phyloP scores from a whole-genome alignment of 2,329 filamentous ascomycete species.

The Trichoderma koningii region DNA sequence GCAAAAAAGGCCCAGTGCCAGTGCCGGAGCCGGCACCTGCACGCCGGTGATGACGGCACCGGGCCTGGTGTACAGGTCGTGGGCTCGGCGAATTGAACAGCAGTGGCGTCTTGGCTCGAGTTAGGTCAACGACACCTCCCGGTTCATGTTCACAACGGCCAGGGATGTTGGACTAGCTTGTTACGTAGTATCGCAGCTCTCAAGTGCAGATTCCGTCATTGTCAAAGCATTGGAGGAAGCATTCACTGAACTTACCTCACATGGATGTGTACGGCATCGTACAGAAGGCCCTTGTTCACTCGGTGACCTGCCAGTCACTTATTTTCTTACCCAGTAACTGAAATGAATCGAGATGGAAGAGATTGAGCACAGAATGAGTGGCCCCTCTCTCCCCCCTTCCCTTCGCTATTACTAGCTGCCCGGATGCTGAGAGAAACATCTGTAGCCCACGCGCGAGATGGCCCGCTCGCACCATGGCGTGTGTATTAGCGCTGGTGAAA shows the following conservation, averaged over 20 bases:
- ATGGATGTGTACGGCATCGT: no score
- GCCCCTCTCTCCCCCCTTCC: background rate
- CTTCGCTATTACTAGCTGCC: constrained; percentile 4
- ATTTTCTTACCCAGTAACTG: no score
- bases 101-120: background rate
- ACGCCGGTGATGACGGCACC: constrained; percentile 1
- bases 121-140: background rate
- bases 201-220: no score
- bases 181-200: background rate
- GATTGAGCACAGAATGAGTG: background rate
- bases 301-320: background rate
- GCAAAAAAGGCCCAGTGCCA: background rate
- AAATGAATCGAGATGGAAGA: background rate
- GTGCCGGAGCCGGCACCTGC: background rate
- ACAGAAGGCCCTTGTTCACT: background rate
- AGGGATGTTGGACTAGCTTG: no score
- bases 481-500: constrained; percentile 9
- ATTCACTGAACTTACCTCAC: no score
- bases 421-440: constrained; percentile 17
- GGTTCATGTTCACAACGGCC: no score
- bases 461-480: constrained; percentile 20
- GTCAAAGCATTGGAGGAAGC: no score
- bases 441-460: constrained; percentile 13
- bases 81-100: no score
- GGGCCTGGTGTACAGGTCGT: background rate